Percentiles rank a stretch among this genome's conserved stretches.
phyloP scores from a whole-genome alignment of 2,329 filamentous ascomycete species.

The Rutstroemia sp. region DNA sequence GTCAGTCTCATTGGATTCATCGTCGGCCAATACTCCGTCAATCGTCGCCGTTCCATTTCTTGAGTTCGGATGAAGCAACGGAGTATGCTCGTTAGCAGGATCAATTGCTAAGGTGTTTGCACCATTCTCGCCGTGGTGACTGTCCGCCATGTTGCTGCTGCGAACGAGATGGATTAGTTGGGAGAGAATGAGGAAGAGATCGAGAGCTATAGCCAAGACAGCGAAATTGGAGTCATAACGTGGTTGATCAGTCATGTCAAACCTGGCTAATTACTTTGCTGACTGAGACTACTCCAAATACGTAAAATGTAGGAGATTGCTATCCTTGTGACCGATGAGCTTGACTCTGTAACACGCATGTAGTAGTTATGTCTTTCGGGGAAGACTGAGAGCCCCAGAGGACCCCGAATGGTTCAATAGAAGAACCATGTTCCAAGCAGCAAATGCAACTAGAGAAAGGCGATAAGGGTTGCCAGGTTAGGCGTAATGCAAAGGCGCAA shows the following conservation, averaged over 20 bases:
- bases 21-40: constrained; percentile 1
- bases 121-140: background rate
- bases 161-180: background rate
- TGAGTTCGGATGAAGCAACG: constrained; percentile 10
- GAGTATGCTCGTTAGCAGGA: constrained; percentile 1
- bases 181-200: background rate
- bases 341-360: too few species aligned
- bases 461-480: background rate
- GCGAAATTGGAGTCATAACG: background rate
- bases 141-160: background rate
- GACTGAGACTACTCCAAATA: background rate
- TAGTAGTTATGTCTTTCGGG: too few species aligned
- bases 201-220: background rate
- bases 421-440: background rate
- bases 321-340: too few species aligned
- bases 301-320: background rate
- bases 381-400: too few species aligned
- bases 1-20: constrained; percentile 19
- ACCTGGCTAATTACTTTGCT: background rate
- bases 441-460: background rate
- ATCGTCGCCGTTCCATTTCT: constrained; percentile 6
- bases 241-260: background rate
- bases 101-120: background rate
- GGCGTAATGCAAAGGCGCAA: background rate
- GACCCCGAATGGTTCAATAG: background rate